Percentiles rank a stretch among this genome's conserved stretches.
phyloP scores from a whole-genome alignment of 73 alveolate genomes.

The Blepharisma japonicum region DNA sequence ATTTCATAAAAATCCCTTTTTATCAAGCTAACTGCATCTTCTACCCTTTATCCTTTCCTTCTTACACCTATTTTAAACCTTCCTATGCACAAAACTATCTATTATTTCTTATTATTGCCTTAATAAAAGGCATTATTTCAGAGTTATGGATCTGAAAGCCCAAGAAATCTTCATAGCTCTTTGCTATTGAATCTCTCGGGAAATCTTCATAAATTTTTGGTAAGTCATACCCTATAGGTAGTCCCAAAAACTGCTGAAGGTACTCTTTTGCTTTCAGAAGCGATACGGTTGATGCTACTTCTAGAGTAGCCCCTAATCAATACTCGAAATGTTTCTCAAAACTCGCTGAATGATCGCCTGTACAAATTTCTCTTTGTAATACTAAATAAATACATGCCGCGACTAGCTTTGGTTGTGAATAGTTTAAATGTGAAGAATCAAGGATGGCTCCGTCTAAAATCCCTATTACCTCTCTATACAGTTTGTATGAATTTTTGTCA shows the following conservation, averaged over 20 bases:
- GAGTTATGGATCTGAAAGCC: constrained; percentile 4
- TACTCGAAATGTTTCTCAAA: background rate
- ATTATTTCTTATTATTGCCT: background rate
- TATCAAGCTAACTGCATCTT: no score
- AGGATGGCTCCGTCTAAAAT: background rate
- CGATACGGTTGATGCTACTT: background rate
- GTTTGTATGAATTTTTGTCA: background rate
- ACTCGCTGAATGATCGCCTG: background rate
- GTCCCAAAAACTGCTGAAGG: constrained; percentile 16
- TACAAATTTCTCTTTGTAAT: constrained; percentile 2
- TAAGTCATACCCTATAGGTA: background rate
- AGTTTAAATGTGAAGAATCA: background rate
- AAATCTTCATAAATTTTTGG: background rate
- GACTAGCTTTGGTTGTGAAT: background rate
- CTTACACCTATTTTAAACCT: no score
- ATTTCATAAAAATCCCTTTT: no score
- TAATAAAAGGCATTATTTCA: constrained; percentile 24
- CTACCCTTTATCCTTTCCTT: no score
- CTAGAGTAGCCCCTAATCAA: background rate
- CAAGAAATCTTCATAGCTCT: constrained; percentile 13
- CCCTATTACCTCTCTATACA: background rate
- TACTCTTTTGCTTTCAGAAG: background rate
- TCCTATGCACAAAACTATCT: no score
- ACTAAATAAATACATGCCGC: constrained; percentile 18
- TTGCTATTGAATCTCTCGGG: background rate